phyloP scores from a whole-genome alignment of 768 basidiomycete species.

The Pisolithus orientalis region DNA sequence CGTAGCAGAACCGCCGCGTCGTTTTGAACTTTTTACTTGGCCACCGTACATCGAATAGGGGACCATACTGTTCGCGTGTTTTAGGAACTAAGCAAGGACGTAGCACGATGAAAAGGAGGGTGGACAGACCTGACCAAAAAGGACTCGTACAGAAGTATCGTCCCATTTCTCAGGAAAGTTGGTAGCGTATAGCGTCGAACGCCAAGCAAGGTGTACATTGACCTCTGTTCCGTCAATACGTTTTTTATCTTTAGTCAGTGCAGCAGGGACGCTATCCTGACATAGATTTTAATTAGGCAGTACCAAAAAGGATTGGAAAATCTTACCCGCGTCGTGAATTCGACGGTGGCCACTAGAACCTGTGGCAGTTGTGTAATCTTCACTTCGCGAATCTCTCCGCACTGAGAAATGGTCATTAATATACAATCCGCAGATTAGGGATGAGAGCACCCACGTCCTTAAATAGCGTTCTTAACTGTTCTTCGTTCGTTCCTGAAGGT shows the following conservation, averaged over 20 bases:
- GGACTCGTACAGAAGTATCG: slow-evolving; percentile 63
- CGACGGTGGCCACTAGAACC: slow-evolving; percentile 75
- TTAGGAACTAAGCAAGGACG: slow-evolving; percentile 1
- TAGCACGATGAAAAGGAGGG: neutral
- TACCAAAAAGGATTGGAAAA: neutral
- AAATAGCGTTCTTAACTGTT: slow-evolving; percentile 69
- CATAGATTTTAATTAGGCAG: neutral
- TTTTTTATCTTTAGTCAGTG: slow-evolving; percentile 94
- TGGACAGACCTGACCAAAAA: slow-evolving; percentile 68
- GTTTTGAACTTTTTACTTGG: slow-evolving; percentile 95
- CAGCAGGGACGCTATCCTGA: slow-evolving; percentile 78
- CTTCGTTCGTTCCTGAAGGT: slow-evolving; percentile 48
- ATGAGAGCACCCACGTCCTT: slow-evolving; percentile 61
- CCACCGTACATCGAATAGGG: slow-evolving; percentile 93
- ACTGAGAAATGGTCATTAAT: slow-evolving; percentile 42
- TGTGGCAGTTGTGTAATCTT: slow-evolving; percentile 62
- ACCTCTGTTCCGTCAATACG: slow-evolving; percentile 70
- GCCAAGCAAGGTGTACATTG: slow-evolving; percentile 85
- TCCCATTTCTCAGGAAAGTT: slow-evolving; percentile 89
- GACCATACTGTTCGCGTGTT: slow-evolving; percentile 59
- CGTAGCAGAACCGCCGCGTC: slow-evolving; percentile 87
- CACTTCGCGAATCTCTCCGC: slow-evolving; percentile 80
- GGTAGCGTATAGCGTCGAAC: slow-evolving; percentile 90
- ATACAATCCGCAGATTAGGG: neutral
- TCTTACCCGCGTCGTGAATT: slow-evolving; percentile 61